Evolutionary conservation across 2,329 filamentous ascomycete genomes (phyloP).

Genomic region (Cladophialophora psammophila): DNA sequence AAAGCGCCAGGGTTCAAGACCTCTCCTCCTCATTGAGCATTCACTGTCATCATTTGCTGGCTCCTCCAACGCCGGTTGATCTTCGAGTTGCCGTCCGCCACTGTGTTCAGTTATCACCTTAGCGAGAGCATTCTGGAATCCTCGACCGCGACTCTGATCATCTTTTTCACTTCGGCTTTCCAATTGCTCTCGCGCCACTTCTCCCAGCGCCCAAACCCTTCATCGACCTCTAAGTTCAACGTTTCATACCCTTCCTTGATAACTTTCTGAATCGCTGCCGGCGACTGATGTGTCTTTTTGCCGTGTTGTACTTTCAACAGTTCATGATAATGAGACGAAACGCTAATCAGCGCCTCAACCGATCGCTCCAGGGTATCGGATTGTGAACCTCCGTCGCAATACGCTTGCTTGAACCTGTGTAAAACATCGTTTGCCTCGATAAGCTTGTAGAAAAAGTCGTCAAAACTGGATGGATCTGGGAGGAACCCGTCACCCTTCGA

Average conservation of each 20-base stretch:
- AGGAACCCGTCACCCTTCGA: constrained; percentile 90
- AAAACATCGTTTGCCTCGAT: constrained; percentile 82
- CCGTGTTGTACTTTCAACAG: constrained; percentile 66
- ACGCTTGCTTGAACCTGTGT: constrained; percentile 78
- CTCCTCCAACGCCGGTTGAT: background rate
- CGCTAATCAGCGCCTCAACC: constrained; percentile 79
- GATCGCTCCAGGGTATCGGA: constrained; percentile 62
- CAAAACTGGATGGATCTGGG: constrained; percentile 84
- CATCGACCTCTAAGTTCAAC: constrained; percentile 85
- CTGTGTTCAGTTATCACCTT: constrained; percentile 17
- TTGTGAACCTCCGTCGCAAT: constrained; percentile 30
- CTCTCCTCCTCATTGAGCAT: no score
- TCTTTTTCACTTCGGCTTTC: constrained; percentile 83
- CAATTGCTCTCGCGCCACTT: constrained; percentile 79
- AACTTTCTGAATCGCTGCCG: constrained; percentile 80
- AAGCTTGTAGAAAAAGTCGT: constrained; percentile 98
- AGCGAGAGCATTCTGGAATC: constrained; percentile 61
- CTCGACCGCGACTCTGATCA: constrained; percentile 78
- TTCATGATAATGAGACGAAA: constrained; percentile 85
- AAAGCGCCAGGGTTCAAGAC: no score
- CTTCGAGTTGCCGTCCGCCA: background rate
- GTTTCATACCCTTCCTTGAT: constrained; percentile 98
- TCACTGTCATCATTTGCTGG: no score
- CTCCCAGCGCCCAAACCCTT: constrained; percentile 85
- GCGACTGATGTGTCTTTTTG: constrained; percentile 72